Base-by-base conservation (phyloP, 208 protist genomes). In the Leptomonas pyrrhocoris region DNA sequence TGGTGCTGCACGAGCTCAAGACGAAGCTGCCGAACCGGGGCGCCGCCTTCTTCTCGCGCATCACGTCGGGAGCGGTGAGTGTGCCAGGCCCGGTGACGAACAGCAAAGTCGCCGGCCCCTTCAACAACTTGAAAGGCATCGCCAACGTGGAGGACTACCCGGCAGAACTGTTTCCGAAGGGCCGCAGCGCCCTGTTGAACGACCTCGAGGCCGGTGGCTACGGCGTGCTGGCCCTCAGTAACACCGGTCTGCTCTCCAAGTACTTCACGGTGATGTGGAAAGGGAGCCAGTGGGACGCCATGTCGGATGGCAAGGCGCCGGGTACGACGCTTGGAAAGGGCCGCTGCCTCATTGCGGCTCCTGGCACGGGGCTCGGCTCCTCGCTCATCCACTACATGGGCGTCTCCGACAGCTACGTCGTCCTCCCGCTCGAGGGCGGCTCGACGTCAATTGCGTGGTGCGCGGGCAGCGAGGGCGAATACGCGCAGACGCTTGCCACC, bases 231-330 rank as follows among this genome's bases (percentile, higher is more conserved):
- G 80, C 88, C 13, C 54, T 80, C 36, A 88, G 84, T 58, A 77
- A 90, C 28, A 72, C 71, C 11, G 60, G 73, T 23, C 18, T 73
- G 18, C 80, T 93, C 6, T 6, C 59, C 7, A 65, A 87, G n/a
- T 90, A 90, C 79, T 90, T 90, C 74, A 70, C 60, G 25, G 59
- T 87, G 16, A 71, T 93, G 81, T 93, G 88, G 88, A 78, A 93
- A 68, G 88, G 88, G 54, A 81, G 74, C 5, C 74, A 82, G 50
- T 86, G 84, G 84, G 45, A 62, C 12, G 50, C 59, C 53, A 36
- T 76, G 27, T 70, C 71, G 27, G 79, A 63, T 0, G 68, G 60
- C 42, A 74, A 71, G 40, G 51, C 64, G 2, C 40, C 56, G 5
- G 79, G 75, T 43, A 74, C 56, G 0, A 60, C 50, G 12, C 63